Evolutionary conservation across 495 filamentous ascomycete genomes (phyloP).

Genomic region (Cladorrhinum samala): DNA sequence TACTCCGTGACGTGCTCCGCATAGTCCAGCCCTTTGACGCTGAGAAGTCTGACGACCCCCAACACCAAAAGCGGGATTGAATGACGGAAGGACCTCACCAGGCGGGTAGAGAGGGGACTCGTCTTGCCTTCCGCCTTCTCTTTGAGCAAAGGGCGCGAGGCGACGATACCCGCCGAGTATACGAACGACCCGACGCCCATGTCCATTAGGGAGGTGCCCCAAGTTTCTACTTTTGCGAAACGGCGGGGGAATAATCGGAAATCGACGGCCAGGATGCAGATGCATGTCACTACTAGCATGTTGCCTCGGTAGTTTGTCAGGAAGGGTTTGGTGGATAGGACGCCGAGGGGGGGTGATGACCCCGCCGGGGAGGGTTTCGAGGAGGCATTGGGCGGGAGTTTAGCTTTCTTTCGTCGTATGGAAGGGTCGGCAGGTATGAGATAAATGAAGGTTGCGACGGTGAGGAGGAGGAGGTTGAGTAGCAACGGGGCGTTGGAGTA

Average conservation of each 20-base stretch:
- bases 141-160: constrained; percentile 78
- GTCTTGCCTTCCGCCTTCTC: constrained; percentile 46
- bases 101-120: constrained; percentile 45
- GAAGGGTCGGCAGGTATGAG: constrained; percentile 37
- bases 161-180: constrained; percentile 90
- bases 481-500: constrained; percentile 73
- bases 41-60: constrained; percentile 74
- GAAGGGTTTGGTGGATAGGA: constrained; percentile 79
- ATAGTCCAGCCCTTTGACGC: constrained; percentile 91
- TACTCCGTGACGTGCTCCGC: constrained; percentile 98
- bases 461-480: constrained; percentile 67
- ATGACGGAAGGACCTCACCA: constrained; percentile 63
- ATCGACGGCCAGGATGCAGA: constrained; percentile 95
- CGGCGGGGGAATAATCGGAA: constrained; percentile 88
- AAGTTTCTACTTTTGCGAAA: constrained; percentile 96
- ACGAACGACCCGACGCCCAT: constrained; percentile 96
- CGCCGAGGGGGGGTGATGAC: constrained; percentile 33
- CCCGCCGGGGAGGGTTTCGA: no score
- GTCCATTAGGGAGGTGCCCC: constrained; percentile 98
- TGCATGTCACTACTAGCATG: constrained; percentile 90
- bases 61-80: constrained; percentile 77
- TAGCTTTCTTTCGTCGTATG: constrained; percentile 46
- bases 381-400: constrained; percentile 41
- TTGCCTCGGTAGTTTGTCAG: constrained; percentile 81
- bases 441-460: constrained; percentile 60